Evolutionary conservation across 805 yeast species (phyloP).

Genomic region (Candida namnaoensis): DNA sequence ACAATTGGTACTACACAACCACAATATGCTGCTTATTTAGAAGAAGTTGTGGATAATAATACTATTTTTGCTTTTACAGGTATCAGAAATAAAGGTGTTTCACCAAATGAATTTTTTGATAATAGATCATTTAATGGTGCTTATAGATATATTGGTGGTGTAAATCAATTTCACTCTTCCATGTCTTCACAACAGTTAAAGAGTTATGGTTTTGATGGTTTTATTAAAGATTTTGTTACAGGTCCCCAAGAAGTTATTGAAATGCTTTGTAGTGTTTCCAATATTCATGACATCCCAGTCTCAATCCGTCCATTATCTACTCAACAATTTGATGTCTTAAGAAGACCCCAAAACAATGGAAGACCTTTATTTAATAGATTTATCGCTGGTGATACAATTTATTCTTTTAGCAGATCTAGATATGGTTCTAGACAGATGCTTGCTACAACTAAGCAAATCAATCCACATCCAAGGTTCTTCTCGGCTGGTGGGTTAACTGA

Average conservation of each 20-base stretch:
- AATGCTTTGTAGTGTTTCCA: conserved; percentile 55
- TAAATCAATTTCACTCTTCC: conserved; percentile 10
- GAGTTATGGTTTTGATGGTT: conserved; percentile 71
- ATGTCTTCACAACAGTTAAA: conserved; percentile 27
- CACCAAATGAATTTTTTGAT: conserved; percentile 30
- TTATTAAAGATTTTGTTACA: conserved; percentile 53
- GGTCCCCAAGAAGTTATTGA: conserved; percentile 70
- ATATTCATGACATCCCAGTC: conserved; percentile 55
- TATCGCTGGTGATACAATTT: conserved; percentile 48
- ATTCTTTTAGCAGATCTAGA: conserved; percentile 43
- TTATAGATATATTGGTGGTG: conserved; percentile 36
- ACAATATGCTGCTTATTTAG: conserved; percentile 45
- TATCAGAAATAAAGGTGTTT: conserved; percentile 36
- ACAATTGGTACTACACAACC: conserved; percentile 46
- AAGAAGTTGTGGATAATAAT: conserved; percentile 42
- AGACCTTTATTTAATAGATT: conserved; percentile 43
- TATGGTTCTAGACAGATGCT: conserved; percentile 53
- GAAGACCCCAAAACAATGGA: conserved; percentile 28
- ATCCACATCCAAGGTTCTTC: conserved; percentile 4
- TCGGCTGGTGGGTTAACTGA: conserved; percentile 11
- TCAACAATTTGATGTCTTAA: conserved; percentile 27
- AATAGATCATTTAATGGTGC: conserved; percentile 35
- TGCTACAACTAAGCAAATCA: conserved; percentile 7
- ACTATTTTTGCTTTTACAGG: conserved; percentile 61
- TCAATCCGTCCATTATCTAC: conserved; percentile 35